Evolutionary conservation across 2,329 filamentous ascomycete genomes (phyloP).

Genomic region (Parafenestella ontariensis): DNA sequence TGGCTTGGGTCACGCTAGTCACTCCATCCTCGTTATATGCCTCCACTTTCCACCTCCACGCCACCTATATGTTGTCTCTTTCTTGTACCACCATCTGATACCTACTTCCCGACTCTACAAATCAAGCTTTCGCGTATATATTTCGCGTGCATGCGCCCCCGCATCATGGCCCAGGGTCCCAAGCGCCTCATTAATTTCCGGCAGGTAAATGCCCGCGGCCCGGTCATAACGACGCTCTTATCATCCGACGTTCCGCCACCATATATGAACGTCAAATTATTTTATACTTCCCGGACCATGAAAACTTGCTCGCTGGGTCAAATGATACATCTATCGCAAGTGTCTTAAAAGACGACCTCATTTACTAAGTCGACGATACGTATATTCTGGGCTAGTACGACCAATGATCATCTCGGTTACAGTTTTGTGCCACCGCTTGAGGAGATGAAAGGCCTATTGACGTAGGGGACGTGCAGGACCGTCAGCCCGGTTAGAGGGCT

Average conservation of each 20-base stretch:
- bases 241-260: slow-evolving; percentile 6
- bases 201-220: neutral
- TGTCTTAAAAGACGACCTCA: neutral
- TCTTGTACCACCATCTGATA: neutral
- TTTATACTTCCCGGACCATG: neutral
- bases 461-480: slow-evolving; percentile 7
- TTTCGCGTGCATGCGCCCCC: slow-evolving; percentile 10
- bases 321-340: neutral
- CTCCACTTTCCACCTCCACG: neutral
- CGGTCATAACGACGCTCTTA: slow-evolving; percentile 3
- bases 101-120: neutral
- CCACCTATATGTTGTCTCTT: neutral
- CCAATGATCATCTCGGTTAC: slow-evolving; percentile 3
- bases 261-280: slow-evolving; percentile 9
- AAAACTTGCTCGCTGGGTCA: neutral
- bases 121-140: slow-evolving; percentile 10
- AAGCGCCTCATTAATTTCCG: neutral
- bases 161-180: slow-evolving; percentile 1
- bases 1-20: neutral
- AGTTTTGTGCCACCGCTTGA: slow-evolving; percentile 14
- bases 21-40: neutral
- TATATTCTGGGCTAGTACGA: neutral
- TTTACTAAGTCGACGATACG: neutral
- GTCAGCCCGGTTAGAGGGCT: slow-evolving; percentile 8
- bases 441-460: slow-evolving; percentile 10